Evolutionary conservation across 2,329 filamentous ascomycete genomes (phyloP).

Genomic region (Raffaelea arxii): DNA sequence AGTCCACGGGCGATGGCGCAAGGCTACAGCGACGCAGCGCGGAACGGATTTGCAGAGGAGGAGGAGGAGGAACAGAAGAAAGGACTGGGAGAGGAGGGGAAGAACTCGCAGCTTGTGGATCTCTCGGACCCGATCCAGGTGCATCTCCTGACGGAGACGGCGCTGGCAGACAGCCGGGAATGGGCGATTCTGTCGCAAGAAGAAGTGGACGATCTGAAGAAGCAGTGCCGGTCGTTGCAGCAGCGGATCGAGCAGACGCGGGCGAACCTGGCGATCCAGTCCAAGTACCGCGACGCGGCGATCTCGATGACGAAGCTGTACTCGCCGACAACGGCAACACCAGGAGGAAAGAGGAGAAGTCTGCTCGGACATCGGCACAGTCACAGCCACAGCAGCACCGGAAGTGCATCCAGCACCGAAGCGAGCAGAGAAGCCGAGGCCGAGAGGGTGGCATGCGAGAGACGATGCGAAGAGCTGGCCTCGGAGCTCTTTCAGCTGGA

Average conservation of each 20-base stretch:
- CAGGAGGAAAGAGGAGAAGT: conserved; percentile 34
- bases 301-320: conserved; percentile 77
- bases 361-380: conserved; percentile 40
- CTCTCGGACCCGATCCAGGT: conserved; percentile 69
- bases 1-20: conserved; percentile 44
- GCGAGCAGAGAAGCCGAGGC: conserved; percentile 55
- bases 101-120: conserved; percentile 49
- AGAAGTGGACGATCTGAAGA: conserved; percentile 86
- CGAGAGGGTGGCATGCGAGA: conserved; percentile 64
- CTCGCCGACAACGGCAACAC: conserved; percentile 29
- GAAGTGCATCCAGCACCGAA: conserved; percentile 38
- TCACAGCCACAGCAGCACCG: conserved; percentile 36
- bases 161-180: conserved; percentile 75
- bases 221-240: conserved; percentile 62
- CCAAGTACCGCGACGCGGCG: conserved; percentile 89
- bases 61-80: conserved; percentile 43
- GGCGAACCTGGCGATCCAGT: conserved; percentile 78
- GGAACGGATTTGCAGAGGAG: conserved; percentile 44
- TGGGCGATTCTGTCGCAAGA: conserved; percentile 84
- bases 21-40: conserved; percentile 47
- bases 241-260: conserved; percentile 74
- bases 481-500: conserved; percentile 72
- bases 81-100: conserved; percentile 37
- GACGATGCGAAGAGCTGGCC: conserved; percentile 77
- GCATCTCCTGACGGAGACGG: conserved; percentile 88